A percentile compares a stretch with the other conserved stretches of the same genome.
phyloP scores from a whole-genome alignment of 345 rosid species.

The Arabis hirsuta region DNA sequence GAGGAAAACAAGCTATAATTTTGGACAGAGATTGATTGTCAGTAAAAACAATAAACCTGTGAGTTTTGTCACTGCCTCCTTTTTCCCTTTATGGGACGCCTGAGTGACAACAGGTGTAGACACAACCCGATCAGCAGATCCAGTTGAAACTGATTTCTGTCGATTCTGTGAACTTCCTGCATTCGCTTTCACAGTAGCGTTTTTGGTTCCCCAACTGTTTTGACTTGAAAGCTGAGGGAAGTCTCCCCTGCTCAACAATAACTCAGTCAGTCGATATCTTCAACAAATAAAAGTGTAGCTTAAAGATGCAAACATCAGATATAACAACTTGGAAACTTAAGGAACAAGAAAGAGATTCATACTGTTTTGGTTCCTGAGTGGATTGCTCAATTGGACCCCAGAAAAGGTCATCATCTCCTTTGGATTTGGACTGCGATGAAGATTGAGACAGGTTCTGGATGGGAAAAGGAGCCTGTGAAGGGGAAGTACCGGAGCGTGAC shows the following conservation, averaged over 20 bases:
- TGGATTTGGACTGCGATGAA: constrained; percentile 61
- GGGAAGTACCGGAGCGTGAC: constrained; percentile 65
- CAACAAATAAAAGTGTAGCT: constrained; percentile 5
- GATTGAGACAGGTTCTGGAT: constrained; percentile 32
- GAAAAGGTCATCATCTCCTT: constrained; percentile 88
- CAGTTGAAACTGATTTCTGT: constrained; percentile 67
- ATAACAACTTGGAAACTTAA: constrained; percentile 5
- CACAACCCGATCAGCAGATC: constrained; percentile 51
- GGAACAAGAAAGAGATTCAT: constrained; percentile 42
- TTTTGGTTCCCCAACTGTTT: constrained; percentile 78
- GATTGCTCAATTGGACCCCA: constrained; percentile 94
- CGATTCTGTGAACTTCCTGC: constrained; percentile 58
- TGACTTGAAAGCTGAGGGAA: constrained; percentile 67
- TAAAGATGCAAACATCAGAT: background rate
- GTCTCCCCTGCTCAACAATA: constrained; percentile 56
- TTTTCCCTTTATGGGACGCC: constrained; percentile 61
- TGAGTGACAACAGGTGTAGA: constrained; percentile 62
- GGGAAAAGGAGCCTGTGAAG: constrained; percentile 57
- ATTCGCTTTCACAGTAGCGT: constrained; percentile 57
- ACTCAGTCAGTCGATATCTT: constrained; percentile 14
- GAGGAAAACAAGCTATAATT: background rate
- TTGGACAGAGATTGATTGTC: background rate
- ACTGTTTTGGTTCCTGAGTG: constrained; percentile 78
- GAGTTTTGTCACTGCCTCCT: constrained; percentile 59
- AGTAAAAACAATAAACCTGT: constrained; percentile 55